These are phyloP conservation scores for Metschnikowia hibisci DNA, from an alignment of 805 yeast genomes.

Conservation along the genomic window DNA sequence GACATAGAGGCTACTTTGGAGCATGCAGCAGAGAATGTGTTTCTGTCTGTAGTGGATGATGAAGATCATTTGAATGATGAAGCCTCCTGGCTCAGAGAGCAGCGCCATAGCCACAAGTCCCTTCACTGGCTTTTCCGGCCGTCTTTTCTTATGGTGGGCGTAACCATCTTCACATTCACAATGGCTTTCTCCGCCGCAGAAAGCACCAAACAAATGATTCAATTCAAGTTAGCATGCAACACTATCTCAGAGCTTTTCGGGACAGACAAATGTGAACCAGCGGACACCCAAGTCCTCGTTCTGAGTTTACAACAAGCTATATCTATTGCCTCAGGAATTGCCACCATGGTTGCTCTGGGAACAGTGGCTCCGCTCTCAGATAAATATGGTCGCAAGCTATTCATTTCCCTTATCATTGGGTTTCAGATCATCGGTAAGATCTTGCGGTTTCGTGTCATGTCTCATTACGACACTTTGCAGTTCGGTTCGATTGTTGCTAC, in stretches of 20 bases:
- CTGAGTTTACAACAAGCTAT: constrained; percentile 48
- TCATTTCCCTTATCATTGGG: constrained; percentile 20
- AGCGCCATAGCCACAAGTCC: constrained; percentile 38
- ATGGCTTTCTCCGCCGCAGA: constrained; percentile 37
- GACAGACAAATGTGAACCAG: constrained; percentile 26
- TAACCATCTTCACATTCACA: constrained; percentile 39
- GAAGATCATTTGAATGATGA: constrained; percentile 38
- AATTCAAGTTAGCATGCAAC: constrained; percentile 30
- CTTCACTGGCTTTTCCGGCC: constrained; percentile 58
- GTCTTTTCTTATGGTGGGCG: constrained; percentile 46
- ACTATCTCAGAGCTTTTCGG: constrained; percentile 14
- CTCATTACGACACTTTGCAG: constrained; percentile 25
- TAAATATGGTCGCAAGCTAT: constrained; percentile 34
- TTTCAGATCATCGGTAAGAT: constrained; percentile 22
- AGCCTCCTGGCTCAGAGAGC: constrained; percentile 48
- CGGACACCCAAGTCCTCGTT: constrained; percentile 33
- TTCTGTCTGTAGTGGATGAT: constrained; percentile 39
- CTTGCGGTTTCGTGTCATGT: constrained; percentile 24
- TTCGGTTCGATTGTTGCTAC: constrained; percentile 39
- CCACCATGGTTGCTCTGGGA: constrained; percentile 53
- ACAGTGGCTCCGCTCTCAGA: constrained; percentile 42
- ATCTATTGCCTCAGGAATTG: constrained; percentile 39
- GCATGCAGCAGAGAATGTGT: constrained; percentile 32
- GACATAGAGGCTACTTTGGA: constrained; percentile 19
- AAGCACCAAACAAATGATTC: constrained; percentile 39